phyloP scores from a whole-genome alignment of 768 basidiomycete species.

The Termitomyces sp. region DNA sequence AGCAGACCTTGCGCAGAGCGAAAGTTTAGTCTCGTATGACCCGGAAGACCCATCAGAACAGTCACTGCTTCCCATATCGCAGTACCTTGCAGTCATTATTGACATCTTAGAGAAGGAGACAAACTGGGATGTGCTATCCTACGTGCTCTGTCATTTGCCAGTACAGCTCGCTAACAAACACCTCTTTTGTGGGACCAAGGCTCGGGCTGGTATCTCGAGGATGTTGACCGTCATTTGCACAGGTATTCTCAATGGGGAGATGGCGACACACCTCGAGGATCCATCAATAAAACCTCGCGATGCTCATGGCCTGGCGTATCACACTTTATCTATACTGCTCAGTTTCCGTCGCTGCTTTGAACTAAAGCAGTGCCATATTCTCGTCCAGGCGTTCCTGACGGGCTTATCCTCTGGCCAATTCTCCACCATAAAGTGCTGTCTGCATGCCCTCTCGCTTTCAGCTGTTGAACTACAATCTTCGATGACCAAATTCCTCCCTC shows the following conservation, averaged over 20 bases:
- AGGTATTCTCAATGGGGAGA: conserved; percentile 50
- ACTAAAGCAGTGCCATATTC: conserved; percentile 51
- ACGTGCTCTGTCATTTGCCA: conserved; percentile 87
- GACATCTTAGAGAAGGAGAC: conserved; percentile 66
- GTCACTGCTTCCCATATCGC: conserved; percentile 64
- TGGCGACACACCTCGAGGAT: conserved; percentile 47
- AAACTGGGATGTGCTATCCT: conserved; percentile 93
- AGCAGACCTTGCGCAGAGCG: conserved; percentile 57
- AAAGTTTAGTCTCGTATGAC: conserved; percentile 63
- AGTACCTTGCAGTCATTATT: conserved; percentile 60
- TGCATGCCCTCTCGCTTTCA: conserved; percentile 83
- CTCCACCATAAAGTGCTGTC: conserved; percentile 79
- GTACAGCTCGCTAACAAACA: conserved; percentile 93
- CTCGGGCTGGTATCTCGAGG: conserved; percentile 53
- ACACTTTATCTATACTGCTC: conserved; percentile 81
- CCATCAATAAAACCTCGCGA: conserved; percentile 70
- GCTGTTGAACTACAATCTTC: conserved; percentile 84
- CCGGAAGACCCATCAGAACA: conserved; percentile 35
- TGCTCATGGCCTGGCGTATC: conserved; percentile 83
- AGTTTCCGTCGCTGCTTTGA: conserved; percentile 83
- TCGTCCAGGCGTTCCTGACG: conserved; percentile 68
- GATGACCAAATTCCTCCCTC: conserved; percentile 71
- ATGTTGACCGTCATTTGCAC: conserved; percentile 66
- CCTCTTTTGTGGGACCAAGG: conserved; percentile 87
- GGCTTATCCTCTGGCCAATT: conserved; percentile 61